These are phyloP conservation scores for Botrytis fabae DNA, from an alignment of 2,329 filamentous ascomycete species.

Conservation along the genomic window DNA sequence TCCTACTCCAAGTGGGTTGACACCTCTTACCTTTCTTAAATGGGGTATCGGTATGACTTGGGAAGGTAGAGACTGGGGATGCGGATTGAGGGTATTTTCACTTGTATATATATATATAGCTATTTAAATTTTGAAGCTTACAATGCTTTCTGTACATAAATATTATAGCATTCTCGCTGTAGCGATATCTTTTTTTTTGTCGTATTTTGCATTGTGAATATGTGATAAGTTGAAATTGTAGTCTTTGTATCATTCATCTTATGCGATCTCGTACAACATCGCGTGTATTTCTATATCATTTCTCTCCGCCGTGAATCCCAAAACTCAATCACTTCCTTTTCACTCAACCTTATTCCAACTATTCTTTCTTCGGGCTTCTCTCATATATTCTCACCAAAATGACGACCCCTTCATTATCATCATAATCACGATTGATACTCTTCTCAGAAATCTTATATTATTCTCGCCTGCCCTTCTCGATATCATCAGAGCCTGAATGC, in stretches of 20 bases:
- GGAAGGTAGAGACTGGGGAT: neutral
- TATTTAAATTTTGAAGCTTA: neutral
- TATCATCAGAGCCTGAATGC: neutral
- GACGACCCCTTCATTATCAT: neutral
- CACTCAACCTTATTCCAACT: neutral
- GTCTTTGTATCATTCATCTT: neutral
- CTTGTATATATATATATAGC: conserved; percentile 11
- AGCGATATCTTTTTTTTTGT: neutral
- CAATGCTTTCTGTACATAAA: neutral
- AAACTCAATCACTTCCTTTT: neutral
- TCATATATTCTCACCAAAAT: neutral
- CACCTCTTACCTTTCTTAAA: conserved; percentile 43
- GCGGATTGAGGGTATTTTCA: neutral
- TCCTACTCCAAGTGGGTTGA: conserved; percentile 48
- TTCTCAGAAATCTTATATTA: neutral
- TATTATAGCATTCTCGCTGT: neutral
- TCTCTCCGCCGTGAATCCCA: neutral
- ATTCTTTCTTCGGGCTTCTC: neutral
- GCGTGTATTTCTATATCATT: neutral
- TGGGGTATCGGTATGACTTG: neutral
- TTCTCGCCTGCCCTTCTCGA: neutral
- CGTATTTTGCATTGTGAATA: neutral
- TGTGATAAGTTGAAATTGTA: too few species aligned
- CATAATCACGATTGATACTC: neutral
- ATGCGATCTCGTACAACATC: neutral